Percentiles rank a stretch among this genome's conserved stretches.
phyloP scores from a whole-genome alignment of 306 rosid species.

The Cucurbita pepo region DNA sequence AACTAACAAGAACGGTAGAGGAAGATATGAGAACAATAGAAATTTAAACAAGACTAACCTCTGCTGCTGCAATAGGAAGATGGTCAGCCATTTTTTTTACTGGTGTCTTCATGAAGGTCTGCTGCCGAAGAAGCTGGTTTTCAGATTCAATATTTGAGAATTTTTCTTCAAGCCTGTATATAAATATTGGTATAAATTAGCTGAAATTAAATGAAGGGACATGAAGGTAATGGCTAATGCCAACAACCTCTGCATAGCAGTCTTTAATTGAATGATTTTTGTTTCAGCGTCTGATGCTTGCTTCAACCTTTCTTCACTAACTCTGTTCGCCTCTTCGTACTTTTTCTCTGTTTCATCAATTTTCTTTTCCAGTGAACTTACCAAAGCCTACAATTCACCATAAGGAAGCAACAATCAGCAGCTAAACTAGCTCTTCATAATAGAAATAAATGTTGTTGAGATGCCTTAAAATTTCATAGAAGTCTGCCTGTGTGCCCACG shows the following conservation, averaged over 20 bases:
- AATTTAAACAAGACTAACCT: conserved; percentile 25
- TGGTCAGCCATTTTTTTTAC: conserved; percentile 47
- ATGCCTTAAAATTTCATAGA: background rate
- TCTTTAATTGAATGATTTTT: conserved; percentile 78
- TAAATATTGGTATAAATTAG: conserved; percentile 10
- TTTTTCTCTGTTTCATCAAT: conserved; percentile 86
- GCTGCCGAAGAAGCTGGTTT: conserved; percentile 79
- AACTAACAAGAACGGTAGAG: background rate
- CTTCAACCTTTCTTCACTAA: conserved; percentile 89
- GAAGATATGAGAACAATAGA: background rate
- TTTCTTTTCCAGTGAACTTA: conserved; percentile 74
- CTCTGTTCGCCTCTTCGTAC: conserved; percentile 70
- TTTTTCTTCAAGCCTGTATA: conserved; percentile 83
- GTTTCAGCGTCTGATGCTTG: conserved; percentile 93
- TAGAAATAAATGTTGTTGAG: background rate
- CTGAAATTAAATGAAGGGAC: background rate
- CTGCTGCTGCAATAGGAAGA: conserved; percentile 32
- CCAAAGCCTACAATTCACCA: conserved; percentile 49
- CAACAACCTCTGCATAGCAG: conserved; percentile 80
- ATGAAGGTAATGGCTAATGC: conserved; percentile 13
- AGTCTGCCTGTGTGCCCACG: no score
- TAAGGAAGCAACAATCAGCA: conserved; percentile 23
- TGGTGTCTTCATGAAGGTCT: conserved; percentile 38
- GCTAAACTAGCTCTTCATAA: conserved; percentile 3
- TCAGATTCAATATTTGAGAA: conserved; percentile 69